Evolutionary conservation across 73 alveolate species (phyloP), one percentile per base, ranked within the genome.

Genomic region (Chromera velia): DNA sequence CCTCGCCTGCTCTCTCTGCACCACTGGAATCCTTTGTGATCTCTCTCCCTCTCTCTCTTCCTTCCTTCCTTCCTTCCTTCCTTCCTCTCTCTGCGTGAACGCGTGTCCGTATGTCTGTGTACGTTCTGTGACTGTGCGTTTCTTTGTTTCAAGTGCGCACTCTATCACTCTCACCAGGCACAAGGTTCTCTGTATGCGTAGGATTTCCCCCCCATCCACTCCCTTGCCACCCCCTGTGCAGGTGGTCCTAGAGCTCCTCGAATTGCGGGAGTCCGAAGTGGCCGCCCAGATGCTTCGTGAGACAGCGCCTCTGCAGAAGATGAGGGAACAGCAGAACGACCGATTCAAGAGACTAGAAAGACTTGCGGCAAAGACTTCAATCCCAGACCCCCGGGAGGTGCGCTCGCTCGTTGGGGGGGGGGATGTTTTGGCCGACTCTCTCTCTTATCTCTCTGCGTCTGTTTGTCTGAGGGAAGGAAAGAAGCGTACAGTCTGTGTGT

Each of bases 221-320:
- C n/a, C 74, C 47, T 28, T 40, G 71, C 28, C 13, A 63, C 71
- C 33, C 0, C 17, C 32, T 63, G 32, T 24, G 71, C 71, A 63
- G 85, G 79, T 78, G 32, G 85, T 78, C 49, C 67, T 67, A 47
- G 85, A 78, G 79, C 72, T 78, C 28, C 72, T 76, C n/a, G 85
- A 78, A 63, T 24, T 68, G 67, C 55, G 65, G 19, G 85, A 78
- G 67, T 63, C 68, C 32, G 85, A 78, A 45, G 68, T 74, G 27
- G 85, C 85, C 22, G 79, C 47, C 22, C 79, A 78, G 30, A 26
- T 78, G 74, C 72, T 78, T 17, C 72, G 79, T 22, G 70, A 55
- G 30, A 65, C 72, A n/a, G 72, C 72, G 17, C 34, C 72, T 19
- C 34, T 65, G 33, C 18, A 10, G 18, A 1, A 7, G 24, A 0